Base-by-base conservation (phyloP, 768 basidiomycete species). In the Cubamyces lactineus region DNA sequence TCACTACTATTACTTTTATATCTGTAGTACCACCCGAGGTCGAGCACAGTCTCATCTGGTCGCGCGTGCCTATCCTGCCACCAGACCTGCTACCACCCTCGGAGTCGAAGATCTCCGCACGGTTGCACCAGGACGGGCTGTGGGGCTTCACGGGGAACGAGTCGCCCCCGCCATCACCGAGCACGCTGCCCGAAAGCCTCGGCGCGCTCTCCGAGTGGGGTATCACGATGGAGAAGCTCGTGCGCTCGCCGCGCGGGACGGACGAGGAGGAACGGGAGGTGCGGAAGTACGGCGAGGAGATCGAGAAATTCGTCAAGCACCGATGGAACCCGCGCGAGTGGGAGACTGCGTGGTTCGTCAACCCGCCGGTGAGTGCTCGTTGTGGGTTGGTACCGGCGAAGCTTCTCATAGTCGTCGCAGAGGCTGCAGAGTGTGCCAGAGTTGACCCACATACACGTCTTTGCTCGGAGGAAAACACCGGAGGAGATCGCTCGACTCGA, bases 301-400 rank as follows among this genome's bases (percentile, higher is more conserved):
- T 92, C 45, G 78, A 83, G 38, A 74, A 73, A 51, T 94, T 88
- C 72, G 82, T 95, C 13, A 78, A 75, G 71, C 79, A 77, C 50
- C 76, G 84, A 50, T 94, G 93, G 93, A 67, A 69, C 17, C 89
- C 92, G 69, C 71, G 69, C 5, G 81, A 83, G n/a, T 95, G 91
- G 92, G 93, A 95, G 75, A 92, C 91, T 0, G 91, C 90, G 1
- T 95, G 93, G 93, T 94, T 94, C 69, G 88, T 92, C 45, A 94
- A 94, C 70, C 92, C 92, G 45, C 90, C 87, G 52, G 92, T 94
- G 68, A 71, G 89, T 60, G 13, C 12, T 6, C 54, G 5, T 40
- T 58, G 21, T 17, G 26, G 21, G 24, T 61, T 28, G 61, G 23
- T 26, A 39, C 26, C 11, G 6, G 19, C 12, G 23, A 46, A 19